Percentiles rank a stretch among this genome's conserved stretches.
Evolutionary conservation across 352 stramenopile species (phyloP).

Genomic region (Pythium rishiriense): DNA sequence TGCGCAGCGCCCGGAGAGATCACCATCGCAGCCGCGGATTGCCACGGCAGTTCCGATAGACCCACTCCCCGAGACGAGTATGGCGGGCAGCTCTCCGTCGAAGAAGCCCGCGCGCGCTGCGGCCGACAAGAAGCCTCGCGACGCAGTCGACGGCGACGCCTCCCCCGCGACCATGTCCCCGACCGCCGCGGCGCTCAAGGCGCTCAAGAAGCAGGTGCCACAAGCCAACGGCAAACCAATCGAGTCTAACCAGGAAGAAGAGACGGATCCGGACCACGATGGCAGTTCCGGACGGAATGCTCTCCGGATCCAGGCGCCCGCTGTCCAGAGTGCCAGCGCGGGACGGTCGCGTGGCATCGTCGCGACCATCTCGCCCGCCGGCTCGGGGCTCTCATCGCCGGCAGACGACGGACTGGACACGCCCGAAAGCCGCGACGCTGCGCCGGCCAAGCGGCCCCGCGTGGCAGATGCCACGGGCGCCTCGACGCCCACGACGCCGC

Average conservation of each 20-base stretch:
- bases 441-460: conserved; percentile 18
- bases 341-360: background rate
- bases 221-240: background rate
- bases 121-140: background rate
- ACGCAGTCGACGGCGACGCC: background rate
- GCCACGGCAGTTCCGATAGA: background rate
- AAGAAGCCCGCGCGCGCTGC: conserved; percentile 1
- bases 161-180: conserved; percentile 5
- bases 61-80: background rate
- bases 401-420: conserved; percentile 38
- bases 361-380: conserved; percentile 22
- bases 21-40: background rate
- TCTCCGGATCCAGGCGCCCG: conserved; percentile 29
- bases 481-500: conserved; percentile 11
- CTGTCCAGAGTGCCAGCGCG: background rate
- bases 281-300: background rate
- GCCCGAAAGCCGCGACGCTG: conserved; percentile 29
- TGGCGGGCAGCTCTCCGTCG: background rate
- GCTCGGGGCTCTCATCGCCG: conserved; percentile 36
- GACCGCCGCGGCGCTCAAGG: conserved; percentile 29
- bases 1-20: background rate
- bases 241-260: background rate
- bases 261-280: background rate
- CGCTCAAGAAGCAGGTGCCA: conserved; percentile 16
- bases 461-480: background rate